Evolutionary conservation across 345 rosid genomes (phyloP).

Genomic region (Pseudoturritis turrita): DNA sequence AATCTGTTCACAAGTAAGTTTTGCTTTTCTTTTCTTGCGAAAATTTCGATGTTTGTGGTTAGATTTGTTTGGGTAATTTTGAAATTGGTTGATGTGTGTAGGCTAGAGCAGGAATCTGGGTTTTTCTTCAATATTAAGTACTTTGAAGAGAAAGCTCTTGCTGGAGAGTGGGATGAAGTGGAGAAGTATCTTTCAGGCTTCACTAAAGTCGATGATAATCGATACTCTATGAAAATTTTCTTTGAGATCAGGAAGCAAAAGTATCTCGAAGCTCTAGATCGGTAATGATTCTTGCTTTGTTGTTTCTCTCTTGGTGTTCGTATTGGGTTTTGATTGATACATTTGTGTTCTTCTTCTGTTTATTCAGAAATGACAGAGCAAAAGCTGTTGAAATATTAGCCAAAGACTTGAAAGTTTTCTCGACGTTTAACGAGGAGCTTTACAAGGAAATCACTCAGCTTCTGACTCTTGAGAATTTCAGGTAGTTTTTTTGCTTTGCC

Average conservation of each 20-base stretch:
- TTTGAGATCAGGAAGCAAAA: slow-evolving; percentile 60
- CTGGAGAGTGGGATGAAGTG: slow-evolving; percentile 97
- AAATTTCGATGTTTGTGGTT: not conserved
- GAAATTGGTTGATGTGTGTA: slow-evolving; percentile 19
- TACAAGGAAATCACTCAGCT: slow-evolving; percentile 92
- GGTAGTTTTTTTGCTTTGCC: slow-evolving; percentile 33
- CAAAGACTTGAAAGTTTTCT: slow-evolving; percentile 77
- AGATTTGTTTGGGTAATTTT: not conserved
- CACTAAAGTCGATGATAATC: slow-evolving; percentile 90
- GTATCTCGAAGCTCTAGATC: slow-evolving; percentile 61
- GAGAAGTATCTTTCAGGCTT: slow-evolving; percentile 84
- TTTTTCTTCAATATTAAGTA: slow-evolving; percentile 84
- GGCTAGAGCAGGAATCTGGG: slow-evolving; percentile 89
- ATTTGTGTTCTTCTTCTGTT: slow-evolving; percentile 12
- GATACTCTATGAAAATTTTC: slow-evolving; percentile 56
- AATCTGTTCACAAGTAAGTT: slow-evolving; percentile 59
- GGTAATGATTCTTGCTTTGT: slow-evolving; percentile 20
- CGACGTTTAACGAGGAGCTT: slow-evolving; percentile 81
- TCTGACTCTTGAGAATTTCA: slow-evolving; percentile 71
- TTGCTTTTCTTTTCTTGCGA: not conserved
- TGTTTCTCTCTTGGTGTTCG: not conserved
- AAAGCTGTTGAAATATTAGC: slow-evolving; percentile 88
- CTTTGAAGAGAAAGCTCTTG: slow-evolving; percentile 82
- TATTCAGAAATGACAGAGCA: slow-evolving; percentile 63
- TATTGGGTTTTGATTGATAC: not conserved